Percentiles rank a stretch among this genome's conserved stretches.
These are phyloP conservation scores for Vitis cinerea DNA, from an alignment of 164 flowering plant species.

Conservation along the genomic window DNA sequence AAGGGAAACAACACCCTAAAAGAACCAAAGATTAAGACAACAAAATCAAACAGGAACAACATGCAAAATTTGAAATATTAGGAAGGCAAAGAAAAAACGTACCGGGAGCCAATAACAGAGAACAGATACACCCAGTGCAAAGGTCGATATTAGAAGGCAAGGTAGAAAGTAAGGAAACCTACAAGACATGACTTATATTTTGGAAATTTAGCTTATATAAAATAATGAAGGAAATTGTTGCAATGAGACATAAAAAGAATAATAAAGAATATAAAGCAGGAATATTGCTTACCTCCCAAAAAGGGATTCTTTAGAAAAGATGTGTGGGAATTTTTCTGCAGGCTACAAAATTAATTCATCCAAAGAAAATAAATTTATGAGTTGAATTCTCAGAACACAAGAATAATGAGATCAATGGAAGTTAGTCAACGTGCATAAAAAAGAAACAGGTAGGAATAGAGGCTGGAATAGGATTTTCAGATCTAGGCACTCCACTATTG, in stretches of 20 bases:
- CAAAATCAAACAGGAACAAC: background rate
- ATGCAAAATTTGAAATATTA: too few relatives aligned
- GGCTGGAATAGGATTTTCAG: too few relatives aligned
- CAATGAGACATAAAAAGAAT: background rate
- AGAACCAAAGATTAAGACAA: too few relatives aligned
- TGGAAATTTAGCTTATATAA: too few relatives aligned
- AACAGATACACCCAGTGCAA: constrained; percentile 33
- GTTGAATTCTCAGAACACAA: too few relatives aligned
- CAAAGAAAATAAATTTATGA: background rate
- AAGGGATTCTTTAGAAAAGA: constrained; percentile 45
- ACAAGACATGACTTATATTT: constrained; percentile 7
- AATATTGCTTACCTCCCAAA: constrained; percentile 43
- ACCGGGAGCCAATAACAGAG: constrained; percentile 53
- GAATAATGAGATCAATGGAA: background rate
- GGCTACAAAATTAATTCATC: constrained; percentile 35
- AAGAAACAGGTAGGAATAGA: too few relatives aligned
- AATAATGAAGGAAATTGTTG: background rate
- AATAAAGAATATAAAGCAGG: background rate
- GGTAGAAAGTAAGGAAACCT: constrained; percentile 76
- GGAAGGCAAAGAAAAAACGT: constrained; percentile 14
- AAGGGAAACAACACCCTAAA: too few relatives aligned
- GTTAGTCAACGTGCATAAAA: too few relatives aligned
- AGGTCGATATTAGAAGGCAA: constrained; percentile 50
- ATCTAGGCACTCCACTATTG: too few relatives aligned
- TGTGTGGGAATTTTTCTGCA: constrained; percentile 56